phyloP scores from a whole-genome alignment of 1,139 yeast species.

The Candida neerlandica region DNA sequence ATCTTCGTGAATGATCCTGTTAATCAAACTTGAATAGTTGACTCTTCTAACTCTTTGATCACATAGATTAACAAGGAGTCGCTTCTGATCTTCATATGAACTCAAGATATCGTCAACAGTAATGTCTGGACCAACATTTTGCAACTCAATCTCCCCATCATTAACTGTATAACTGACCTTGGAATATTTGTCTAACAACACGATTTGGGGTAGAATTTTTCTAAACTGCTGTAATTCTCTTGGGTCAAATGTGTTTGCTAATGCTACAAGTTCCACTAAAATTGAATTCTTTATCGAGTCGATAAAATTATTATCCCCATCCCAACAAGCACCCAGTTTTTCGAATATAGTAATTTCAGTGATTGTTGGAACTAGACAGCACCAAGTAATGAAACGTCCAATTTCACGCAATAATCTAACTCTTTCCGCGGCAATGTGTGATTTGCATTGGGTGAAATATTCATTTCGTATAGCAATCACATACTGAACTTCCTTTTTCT shows the following conservation, averaged over 20 bases:
- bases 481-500: constrained; percentile 30
- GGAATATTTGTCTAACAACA: constrained; percentile 17
- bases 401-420: constrained; percentile 39
- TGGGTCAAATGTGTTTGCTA: constrained; percentile 21
- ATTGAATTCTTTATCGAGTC: constrained; percentile 24
- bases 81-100: constrained; percentile 16
- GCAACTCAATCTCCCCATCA: constrained; percentile 9
- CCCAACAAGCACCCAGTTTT: constrained; percentile 26
- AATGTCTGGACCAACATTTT: constrained; percentile 5
- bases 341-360: constrained; percentile 26
- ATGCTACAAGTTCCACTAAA: constrained; percentile 25
- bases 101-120: constrained; percentile 15
- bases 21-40: constrained; percentile 7
- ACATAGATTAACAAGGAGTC: constrained; percentile 20
- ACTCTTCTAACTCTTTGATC: constrained; percentile 20
- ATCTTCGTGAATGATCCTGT: constrained; percentile 6
- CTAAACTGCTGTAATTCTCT: constrained; percentile 18
- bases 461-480: constrained; percentile 36
- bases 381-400: constrained; percentile 43
- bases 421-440: constrained; percentile 44
- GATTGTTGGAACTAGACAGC: constrained; percentile 23
- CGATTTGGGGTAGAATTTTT: constrained; percentile 23
- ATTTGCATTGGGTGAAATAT: constrained; percentile 37
- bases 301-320: constrained; percentile 16
- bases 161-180: constrained; percentile 13